phyloP scores from a whole-genome alignment of 2,329 filamentous ascomycete species.

The Tricladium varicosporioides region DNA sequence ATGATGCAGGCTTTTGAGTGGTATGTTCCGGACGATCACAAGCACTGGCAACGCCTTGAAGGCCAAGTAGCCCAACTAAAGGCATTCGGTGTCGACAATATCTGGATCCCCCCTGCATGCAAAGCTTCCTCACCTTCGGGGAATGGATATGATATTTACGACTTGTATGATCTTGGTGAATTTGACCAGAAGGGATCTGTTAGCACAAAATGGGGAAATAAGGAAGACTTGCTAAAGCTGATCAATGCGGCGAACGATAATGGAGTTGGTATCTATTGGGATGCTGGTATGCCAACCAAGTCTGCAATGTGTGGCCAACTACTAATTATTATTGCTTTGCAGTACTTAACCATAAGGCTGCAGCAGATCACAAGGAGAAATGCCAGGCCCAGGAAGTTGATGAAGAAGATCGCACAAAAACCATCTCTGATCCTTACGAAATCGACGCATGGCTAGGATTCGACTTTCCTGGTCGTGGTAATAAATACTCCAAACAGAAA shows the following conservation, averaged over 20 bases:
- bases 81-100: constrained; percentile 56
- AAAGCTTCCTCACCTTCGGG: constrained; percentile 61
- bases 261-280: constrained; percentile 62
- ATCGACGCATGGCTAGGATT: constrained; percentile 70
- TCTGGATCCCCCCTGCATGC: constrained; percentile 71
- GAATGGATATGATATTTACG: constrained; percentile 70
- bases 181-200: constrained; percentile 66
- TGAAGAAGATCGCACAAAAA: constrained; percentile 53
- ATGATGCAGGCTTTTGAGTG: constrained; percentile 68
- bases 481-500: constrained; percentile 58
- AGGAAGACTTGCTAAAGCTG: constrained; percentile 57
- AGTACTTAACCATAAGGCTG: constrained; percentile 72
- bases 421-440: constrained; percentile 53
- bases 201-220: constrained; percentile 67
- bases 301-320: not conserved
- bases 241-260: constrained; percentile 47
- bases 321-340: not conserved
- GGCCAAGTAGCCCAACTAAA: constrained; percentile 52
- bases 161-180: constrained; percentile 69
- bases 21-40: constrained; percentile 58
- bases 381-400: constrained; percentile 65
- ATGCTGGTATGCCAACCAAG: constrained; percentile 44
- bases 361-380: constrained; percentile 62
- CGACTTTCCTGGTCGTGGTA: constrained; percentile 59
- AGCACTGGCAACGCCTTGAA: constrained; percentile 60